Evolutionary conservation across 2,329 filamentous ascomycete species (phyloP), one percentile per base, ranked within the genome.

Genomic region (Malbranchea cinnamomea): DNA sequence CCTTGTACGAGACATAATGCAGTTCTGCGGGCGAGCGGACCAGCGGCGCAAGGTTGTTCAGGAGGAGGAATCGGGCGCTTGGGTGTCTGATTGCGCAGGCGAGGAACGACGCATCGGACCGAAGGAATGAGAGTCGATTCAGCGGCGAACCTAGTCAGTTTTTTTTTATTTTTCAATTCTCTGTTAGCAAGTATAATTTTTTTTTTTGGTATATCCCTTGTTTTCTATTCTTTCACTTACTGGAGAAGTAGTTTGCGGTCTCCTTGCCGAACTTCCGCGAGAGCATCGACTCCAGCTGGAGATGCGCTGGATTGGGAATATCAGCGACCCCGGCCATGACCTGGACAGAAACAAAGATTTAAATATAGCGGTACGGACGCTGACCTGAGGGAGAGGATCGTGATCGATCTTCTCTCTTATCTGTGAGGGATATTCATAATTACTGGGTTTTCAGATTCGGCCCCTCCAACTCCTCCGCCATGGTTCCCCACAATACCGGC

Each of bases 1-100:
- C 78, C 1, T 69, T 62, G 45, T 72, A 76, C 7, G 65, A 65
- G 25, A 77, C 74, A 46, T 74, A 81, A 26, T 74, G 74, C 23
- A 94, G 65, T 18, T 70, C 62, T 6, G 67, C 54, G 5, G 65
- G 57, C 20, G 72, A 65, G 35, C 64, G 64, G 15, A 75, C 65
- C 12, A 93, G 67, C 2, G 87, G 85, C 15, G 76, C 71, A 32
- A 93, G 69, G 44, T 81, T 63, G 49, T 84, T 76, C 53, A 93
- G 70, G 26, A 87, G 68, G 27, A 98, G 54, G 57, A 94, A 92
- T 17, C 50, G 56, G 21, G 60, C 50, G 4, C 57, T 52, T 4
- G 59, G 56, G 41, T 66, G 62, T 28, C 51, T 55, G 31, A 66
- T 46, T 13, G 63, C 63, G 24, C 52, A 48, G n/a, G 56, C 56